These are phyloP conservation scores for Ammopiptanthus mongolicus DNA, from an alignment of 306 rosid genomes.

Conservation along the genomic window DNA sequence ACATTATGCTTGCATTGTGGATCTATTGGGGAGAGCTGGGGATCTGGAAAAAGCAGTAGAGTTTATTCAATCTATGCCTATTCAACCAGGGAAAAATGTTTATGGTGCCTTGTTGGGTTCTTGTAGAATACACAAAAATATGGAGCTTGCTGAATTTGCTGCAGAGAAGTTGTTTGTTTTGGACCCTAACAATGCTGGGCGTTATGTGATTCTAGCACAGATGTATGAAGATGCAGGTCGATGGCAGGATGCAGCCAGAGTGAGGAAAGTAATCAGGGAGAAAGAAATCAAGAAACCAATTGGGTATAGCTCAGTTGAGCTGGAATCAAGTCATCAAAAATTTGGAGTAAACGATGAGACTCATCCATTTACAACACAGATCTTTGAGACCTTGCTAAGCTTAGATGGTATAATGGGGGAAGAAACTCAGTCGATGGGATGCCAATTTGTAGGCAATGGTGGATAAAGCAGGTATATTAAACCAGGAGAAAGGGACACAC, in stretches of 20 bases:
- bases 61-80: conserved; percentile 57
- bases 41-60: conserved; percentile 50
- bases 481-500: not conserved
- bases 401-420: conserved; percentile 39
- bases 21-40: conserved; percentile 79
- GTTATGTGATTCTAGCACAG: conserved; percentile 59
- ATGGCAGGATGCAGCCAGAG: conserved; percentile 70
- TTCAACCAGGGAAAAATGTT: conserved; percentile 62
- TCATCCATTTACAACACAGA: conserved; percentile 38
- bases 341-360: conserved; percentile 66
- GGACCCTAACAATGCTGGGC: conserved; percentile 58
- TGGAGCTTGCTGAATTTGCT: conserved; percentile 59
- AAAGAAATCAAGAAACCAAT: conserved; percentile 62
- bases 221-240: conserved; percentile 69
- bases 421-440: conserved; percentile 17
- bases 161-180: conserved; percentile 60
- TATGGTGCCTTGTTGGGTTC: conserved; percentile 83
- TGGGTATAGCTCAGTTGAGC: conserved; percentile 69
- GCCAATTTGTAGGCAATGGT: conserved; percentile 8
- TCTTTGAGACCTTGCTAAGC: conserved; percentile 48
- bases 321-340: conserved; percentile 41
- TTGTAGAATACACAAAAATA: conserved; percentile 60
- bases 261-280: conserved; percentile 59
- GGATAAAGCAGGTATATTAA: not conserved
- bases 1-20: conserved; percentile 81